These are phyloP conservation scores for Psilocybe cyanescens DNA, from an alignment of 768 basidiomycete species.

Conservation along the genomic window DNA sequence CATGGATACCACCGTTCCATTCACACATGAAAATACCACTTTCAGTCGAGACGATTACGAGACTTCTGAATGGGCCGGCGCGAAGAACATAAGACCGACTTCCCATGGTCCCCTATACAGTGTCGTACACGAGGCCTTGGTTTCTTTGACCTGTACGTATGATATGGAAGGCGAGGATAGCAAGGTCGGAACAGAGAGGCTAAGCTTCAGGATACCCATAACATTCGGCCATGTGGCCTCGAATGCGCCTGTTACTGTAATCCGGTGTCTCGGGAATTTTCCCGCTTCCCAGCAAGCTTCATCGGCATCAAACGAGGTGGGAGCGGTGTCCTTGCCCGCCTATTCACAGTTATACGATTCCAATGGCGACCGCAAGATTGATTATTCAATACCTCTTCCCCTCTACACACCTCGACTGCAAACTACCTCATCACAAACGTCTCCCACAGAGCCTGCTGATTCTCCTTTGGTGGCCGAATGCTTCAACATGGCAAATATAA, in stretches of 20 bases:
- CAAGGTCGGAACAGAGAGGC: conserved; percentile 31
- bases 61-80: conserved; percentile 41
- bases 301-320: conserved; percentile 6
- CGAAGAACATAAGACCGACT: conserved; percentile 46
- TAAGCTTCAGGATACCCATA: conserved; percentile 54
- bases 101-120: conserved; percentile 57
- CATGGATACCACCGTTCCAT: conserved; percentile 57
- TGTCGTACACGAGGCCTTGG: conserved; percentile 54
- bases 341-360: conserved; percentile 80
- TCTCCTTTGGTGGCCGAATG: background rate
- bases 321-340: conserved; percentile 53
- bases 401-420: conserved; percentile 52
- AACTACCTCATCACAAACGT: background rate
- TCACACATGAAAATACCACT: conserved; percentile 33
- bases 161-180: conserved; percentile 39
- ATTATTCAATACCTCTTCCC: conserved; percentile 66
- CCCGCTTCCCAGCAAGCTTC: conserved; percentile 18
- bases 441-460: background rate
- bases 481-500: conserved; percentile 6
- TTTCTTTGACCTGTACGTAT: conserved; percentile 63
- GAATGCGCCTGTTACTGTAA: conserved; percentile 19
- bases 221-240: conserved; percentile 50
- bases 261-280: conserved; percentile 11
- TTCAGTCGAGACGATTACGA: conserved; percentile 21
- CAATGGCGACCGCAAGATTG: conserved; percentile 76